Conservation (phyloP, 345 rosid genomes). For the Rhodamnia argentea region DNA sequence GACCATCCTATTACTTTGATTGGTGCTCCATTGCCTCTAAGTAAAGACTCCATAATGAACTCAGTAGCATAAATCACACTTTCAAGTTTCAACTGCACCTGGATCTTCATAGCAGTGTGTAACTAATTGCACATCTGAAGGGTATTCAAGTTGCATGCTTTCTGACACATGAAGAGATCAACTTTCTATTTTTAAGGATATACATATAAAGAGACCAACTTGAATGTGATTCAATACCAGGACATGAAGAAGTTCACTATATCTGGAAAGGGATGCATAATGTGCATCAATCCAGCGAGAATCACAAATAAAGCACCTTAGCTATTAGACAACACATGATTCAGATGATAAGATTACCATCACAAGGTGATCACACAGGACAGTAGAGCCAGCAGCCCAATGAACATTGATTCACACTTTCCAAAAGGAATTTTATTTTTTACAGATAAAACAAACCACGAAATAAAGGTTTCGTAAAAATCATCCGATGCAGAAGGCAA, state of each 20-base stretch:
- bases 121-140: background rate
- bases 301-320: background rate
- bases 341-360: background rate
- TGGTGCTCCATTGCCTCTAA: background rate
- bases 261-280: background rate
- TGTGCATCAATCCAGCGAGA: background rate
- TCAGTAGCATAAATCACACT: background rate
- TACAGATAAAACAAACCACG: background rate
- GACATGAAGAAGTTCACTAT: background rate
- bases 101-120: background rate
- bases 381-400: background rate
- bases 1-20: background rate
- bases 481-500: background rate
- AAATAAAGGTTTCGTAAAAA: background rate
- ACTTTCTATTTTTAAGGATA: background rate
- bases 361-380: background rate
- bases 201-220: background rate
- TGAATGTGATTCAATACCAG: background rate
- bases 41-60: background rate
- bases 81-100: background rate
- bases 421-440: background rate
- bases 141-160: background rate
- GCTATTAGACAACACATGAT: background rate
- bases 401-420: background rate
- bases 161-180: background rate